These are phyloP conservation scores for Chalciporus pseudorubinellus DNA, from an alignment of 768 basidiomycete species.

Conservation along the genomic window DNA sequence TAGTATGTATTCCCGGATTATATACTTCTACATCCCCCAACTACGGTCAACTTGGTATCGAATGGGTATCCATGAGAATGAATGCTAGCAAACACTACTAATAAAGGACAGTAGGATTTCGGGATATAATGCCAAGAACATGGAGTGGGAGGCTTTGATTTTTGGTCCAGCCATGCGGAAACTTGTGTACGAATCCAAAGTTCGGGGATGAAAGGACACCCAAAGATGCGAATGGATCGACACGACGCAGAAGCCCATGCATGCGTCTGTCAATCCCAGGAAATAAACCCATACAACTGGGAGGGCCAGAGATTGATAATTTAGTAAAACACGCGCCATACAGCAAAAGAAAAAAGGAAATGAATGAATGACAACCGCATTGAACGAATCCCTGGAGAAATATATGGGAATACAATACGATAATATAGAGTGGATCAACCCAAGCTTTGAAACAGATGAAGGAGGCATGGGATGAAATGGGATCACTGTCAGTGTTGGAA, in stretches of 20 bases:
- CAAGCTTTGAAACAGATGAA: slow-evolving; percentile 1
- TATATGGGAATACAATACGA: slow-evolving; percentile 29
- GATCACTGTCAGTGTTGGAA: slow-evolving; percentile 29
- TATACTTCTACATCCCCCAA: slow-evolving; percentile 15
- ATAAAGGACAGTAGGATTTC: not conserved
- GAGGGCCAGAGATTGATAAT: slow-evolving; percentile 16
- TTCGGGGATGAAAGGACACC: not conserved
- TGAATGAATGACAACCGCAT: not conserved
- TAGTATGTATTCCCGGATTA: slow-evolving; percentile 20
- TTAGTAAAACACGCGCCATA: slow-evolving; percentile 14
- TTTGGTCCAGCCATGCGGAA: too few species aligned
- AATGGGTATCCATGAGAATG: slow-evolving; percentile 16
- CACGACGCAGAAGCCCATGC: not conserved
- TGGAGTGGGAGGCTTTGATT: too few species aligned
- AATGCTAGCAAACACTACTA: slow-evolving; percentile 7
- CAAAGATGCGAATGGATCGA: not conserved
- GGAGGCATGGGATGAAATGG: slow-evolving; percentile 12
- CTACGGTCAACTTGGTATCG: slow-evolving; percentile 1
- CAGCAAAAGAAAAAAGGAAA: slow-evolving; percentile 9
- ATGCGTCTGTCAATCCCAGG: slow-evolving; percentile 6
- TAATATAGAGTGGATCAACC: slow-evolving; percentile 9
- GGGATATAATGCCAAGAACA: not conserved
- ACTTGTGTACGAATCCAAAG: not conserved
- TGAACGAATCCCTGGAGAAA: slow-evolving; percentile 1
- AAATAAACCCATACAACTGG: not conserved